phyloP scores from a whole-genome alignment of 2,329 filamentous ascomycete genomes.

The Cordyceps fumosorosea region DNA sequence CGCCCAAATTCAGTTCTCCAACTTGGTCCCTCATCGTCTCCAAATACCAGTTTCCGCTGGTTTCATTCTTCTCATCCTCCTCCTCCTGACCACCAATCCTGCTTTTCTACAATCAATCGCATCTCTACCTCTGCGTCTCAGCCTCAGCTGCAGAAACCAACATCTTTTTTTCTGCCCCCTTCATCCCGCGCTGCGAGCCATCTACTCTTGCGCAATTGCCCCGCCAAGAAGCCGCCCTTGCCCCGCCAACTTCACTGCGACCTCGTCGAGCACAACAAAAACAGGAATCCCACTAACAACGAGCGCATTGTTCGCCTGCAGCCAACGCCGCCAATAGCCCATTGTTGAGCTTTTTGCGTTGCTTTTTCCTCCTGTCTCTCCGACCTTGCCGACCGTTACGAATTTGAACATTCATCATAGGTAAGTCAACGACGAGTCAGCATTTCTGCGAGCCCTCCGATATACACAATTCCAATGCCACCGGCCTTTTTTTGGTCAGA shows the following conservation, averaged over 20 bases:
- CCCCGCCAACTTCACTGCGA: conserved; percentile 9
- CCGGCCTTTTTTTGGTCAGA: not conserved
- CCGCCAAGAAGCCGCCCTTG: conserved; percentile 4
- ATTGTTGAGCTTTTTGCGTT: not conserved
- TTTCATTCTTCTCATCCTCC: not conserved
- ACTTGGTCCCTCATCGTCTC: not conserved
- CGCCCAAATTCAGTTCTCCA: not conserved
- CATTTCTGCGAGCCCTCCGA: not conserved
- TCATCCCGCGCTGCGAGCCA: not conserved
- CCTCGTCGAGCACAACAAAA: not conserved
- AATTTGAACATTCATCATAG: not conserved
- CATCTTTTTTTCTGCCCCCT: not conserved
- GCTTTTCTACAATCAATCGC: not conserved
- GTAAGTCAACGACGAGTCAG: not conserved
- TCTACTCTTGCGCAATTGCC: not conserved
- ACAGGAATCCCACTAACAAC: conserved; percentile 8
- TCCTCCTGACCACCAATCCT: not conserved
- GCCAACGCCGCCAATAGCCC: not conserved
- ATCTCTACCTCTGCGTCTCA: not conserved
- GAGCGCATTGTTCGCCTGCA: not conserved
- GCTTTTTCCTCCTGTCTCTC: not conserved
- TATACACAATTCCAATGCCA: not conserved
- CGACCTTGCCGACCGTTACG: not conserved
- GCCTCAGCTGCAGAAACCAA: not conserved
- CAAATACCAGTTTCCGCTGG: not conserved